phyloP scores from a whole-genome alignment of 495 filamentous ascomycete genomes.

The Trichoderma asperelloides region DNA sequence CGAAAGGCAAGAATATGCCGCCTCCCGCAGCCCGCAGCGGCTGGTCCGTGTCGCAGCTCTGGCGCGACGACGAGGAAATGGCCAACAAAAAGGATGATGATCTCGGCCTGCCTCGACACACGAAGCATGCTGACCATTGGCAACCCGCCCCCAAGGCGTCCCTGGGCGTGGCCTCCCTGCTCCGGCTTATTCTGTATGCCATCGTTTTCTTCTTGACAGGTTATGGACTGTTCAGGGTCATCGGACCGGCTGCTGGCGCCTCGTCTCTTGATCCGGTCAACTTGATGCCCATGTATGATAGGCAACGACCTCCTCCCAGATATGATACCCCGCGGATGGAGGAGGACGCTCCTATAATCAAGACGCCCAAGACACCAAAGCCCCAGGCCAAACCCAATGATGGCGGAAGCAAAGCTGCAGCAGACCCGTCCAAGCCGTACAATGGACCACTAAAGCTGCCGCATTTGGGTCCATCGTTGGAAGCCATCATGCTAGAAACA shows the following conservation, averaged over 20 bases:
- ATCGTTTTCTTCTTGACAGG: background rate
- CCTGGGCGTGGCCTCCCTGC: background rate
- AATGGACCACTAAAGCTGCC: constrained; percentile 31
- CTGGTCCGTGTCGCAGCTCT: constrained; percentile 9
- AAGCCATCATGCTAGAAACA: constrained; percentile 27
- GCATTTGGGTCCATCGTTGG: constrained; percentile 28
- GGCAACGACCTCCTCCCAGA: background rate
- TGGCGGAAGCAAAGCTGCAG: constrained; percentile 5
- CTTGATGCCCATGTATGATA: background rate
- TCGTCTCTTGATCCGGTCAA: background rate
- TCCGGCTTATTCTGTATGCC: background rate
- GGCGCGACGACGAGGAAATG: constrained; percentile 32
- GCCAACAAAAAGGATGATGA: constrained; percentile 45
- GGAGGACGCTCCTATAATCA: background rate
- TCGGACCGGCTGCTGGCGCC: background rate
- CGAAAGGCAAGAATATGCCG: background rate
- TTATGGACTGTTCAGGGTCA: background rate
- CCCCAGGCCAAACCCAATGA: background rate
- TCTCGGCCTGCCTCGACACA: constrained; percentile 5
- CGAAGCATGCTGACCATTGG: background rate
- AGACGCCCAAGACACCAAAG: background rate
- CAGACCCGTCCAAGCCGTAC: constrained; percentile 19
- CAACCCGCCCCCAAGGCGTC: background rate
- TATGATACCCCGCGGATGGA: background rate
- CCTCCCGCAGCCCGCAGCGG: background rate